Conservation (phyloP, 179 eudicot genomes). For the Dionaea muscipula region DNA sequence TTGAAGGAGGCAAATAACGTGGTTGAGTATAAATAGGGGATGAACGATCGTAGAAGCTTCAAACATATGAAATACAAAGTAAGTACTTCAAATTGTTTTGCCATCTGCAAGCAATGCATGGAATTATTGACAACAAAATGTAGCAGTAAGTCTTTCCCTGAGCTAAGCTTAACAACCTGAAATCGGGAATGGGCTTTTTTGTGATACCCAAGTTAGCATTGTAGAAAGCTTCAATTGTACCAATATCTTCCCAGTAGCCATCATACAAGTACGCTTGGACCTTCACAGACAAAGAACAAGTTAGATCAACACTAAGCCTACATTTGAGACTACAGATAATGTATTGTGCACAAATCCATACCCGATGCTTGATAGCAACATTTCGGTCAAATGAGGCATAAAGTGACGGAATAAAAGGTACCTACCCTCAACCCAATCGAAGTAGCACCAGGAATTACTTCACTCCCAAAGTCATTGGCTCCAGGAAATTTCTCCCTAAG, state of each 20-base stretch:
- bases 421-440: conserved; percentile 72
- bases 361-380: too few species aligned
- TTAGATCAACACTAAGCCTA: not conserved
- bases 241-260: conserved; percentile 99
- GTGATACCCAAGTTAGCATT: conserved; percentile 95
- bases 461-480: conserved; percentile 97
- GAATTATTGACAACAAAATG: not conserved
- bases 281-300: conserved; percentile 19
- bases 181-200: conserved; percentile 90
- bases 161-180: conserved; percentile 36
- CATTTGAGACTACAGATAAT: too few species aligned
- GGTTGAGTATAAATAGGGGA: conserved; percentile 96
- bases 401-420: conserved; percentile 1
- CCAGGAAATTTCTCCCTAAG: conserved; percentile 71
- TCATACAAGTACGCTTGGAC: conserved; percentile 96
- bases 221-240: conserved; percentile 96
- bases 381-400: too few species aligned
- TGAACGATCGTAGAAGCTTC: conserved; percentile 92
- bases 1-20: conserved; percentile 94
- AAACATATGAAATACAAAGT: conserved; percentile 10
- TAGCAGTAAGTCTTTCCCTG: not conserved
- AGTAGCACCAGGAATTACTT: conserved; percentile 95
- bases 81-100: conserved; percentile 2
- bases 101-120: not conserved
- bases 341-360: too few species aligned